Evolutionary conservation across 768 basidiomycete species (phyloP), one percentile per base, ranked within the genome.

Genomic region (Lactarius pseudohatsudake): DNA sequence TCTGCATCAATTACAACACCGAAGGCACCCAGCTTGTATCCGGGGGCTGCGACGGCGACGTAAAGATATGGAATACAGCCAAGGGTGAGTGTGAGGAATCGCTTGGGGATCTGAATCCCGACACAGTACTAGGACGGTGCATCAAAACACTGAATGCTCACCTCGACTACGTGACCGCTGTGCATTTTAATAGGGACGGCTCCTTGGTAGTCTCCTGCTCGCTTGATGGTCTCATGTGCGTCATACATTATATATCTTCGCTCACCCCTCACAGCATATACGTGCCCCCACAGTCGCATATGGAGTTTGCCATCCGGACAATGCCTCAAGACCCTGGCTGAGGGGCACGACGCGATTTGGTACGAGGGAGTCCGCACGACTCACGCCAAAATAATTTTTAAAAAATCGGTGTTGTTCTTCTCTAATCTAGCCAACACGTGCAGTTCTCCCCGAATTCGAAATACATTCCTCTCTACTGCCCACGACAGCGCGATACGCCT

Each of bases 401-500:
- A 11, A 3, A n/a, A 41, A n/a, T 16, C 30, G n/a, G 30, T 32
- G 30, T 55, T 8, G 26, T 57, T 59, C 20, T 38, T 38, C 5
- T 45, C 56, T 59, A 22, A 22, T 60, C 22, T 72, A 93, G 93
- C 68, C 93, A 96, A 77, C 90, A 91, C 73, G 94, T 95, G 18
- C 86, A 90, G 72, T 98, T 99, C 79, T 96, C 96, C 0, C 96
- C 96, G 10, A 97, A 97, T 73, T 94, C 93, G 8, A 92, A 92
- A 77, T 96, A 94, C 77, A 90, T 99, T 99, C 61, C 83, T 99
- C 60, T 94, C 94, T 1, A 92, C 94, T 0, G 92, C 96, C 0
- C 90, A 98, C 73, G 95, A 98, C 73, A 93, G 89, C 65, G 89
- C 91, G 0, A 93, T 98, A 69, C 88, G 96, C 1, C 80, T 99